phyloP scores from a whole-genome alignment of 2,329 filamentous ascomycete genomes.

The Aspergillus transmontanensis region DNA sequence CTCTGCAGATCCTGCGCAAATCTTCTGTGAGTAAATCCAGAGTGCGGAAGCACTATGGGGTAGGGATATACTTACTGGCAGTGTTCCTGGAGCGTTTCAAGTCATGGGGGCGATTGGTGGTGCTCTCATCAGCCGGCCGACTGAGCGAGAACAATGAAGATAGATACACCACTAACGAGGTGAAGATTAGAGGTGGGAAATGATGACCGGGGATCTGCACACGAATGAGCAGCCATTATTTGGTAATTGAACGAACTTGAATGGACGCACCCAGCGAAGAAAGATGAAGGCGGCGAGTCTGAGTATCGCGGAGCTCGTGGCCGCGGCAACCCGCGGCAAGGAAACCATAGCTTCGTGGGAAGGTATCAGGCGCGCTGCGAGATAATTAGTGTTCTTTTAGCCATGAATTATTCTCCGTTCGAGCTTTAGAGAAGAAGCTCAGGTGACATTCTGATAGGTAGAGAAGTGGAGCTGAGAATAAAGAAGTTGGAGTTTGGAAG shows the following conservation, averaged over 20 bases:
- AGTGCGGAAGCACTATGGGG: not conserved
- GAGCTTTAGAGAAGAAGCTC: not conserved
- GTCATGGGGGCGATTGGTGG: slow-evolving; percentile 10
- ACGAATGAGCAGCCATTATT: slow-evolving; percentile 7
- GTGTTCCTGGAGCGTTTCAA: not conserved
- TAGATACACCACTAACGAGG: slow-evolving; percentile 50
- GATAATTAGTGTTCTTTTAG: too few species aligned
- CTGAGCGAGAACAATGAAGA: slow-evolving; percentile 36
- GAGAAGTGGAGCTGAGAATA: not conserved
- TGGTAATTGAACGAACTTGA: not conserved
- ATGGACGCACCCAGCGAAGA: slow-evolving; percentile 46
- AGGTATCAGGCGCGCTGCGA: not conserved
- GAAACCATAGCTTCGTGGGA: slow-evolving; percentile 32
- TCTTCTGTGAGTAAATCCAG: not conserved
- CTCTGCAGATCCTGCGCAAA: not conserved
- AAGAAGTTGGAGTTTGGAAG: not conserved
- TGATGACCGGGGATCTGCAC: slow-evolving; percentile 42
- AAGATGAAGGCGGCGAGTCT: slow-evolving; percentile 43
- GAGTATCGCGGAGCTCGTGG: slow-evolving; percentile 40
- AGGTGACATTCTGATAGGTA: not conserved
- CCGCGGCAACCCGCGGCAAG: slow-evolving; percentile 33
- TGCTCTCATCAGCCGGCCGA: slow-evolving; percentile 8
- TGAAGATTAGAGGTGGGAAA: slow-evolving; percentile 40
- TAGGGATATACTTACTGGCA: not conserved
- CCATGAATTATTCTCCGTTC: not conserved